Evolutionary conservation across 2,329 filamentous ascomycete genomes (phyloP), one percentile per base, ranked within the genome.

Genomic region (Diatrype stigma): DNA sequence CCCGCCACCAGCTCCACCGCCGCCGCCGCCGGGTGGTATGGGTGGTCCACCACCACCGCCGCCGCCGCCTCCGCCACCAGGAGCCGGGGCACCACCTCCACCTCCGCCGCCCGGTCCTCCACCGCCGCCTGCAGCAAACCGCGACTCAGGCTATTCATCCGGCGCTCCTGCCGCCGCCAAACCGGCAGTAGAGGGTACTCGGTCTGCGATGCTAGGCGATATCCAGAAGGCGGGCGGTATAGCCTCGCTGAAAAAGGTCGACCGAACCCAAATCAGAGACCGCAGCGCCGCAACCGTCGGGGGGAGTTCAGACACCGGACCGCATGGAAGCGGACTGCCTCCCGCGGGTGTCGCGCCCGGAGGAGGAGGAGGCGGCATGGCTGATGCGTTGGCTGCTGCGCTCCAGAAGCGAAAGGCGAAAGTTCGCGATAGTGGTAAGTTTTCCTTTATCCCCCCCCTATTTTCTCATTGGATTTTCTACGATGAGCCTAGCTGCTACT

Each of bases 361-460:
- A 46, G 78, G 78, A 42, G 78, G 76, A 17, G 79, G 81, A 11
- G 82, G 84, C 50, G 85, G 83, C 34, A 82, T 96, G 79, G 90
- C 90, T 21, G 90, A 87, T 73, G 92, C 90, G 45, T 73, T 96
- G 60, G 89, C 89, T 53, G 86, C 84, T 53, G 88, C 87, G 51
- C 71, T 92, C 61, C 83, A 86, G 65, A 88, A 89, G 73, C 81
- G 93, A 69, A 96, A 96, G 77, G 84, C 90, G 70, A 96, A 96
- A 78, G 93, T 96, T 67, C 90, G 89, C 73, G 87, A 89, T 68
- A 96, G 90, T 78, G 93, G 93, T 96, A 83, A 84, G 89, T 86
- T 51, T 52, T 46, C 47, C 26, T 17, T 8, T 47, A 47, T 17
- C 7, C 62, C 12, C 19, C 11, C 21, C 40, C 7, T 28, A 3